Base-by-base conservation (phyloP, 2,329 filamentous ascomycete species). In the Monosporascus sp. region DNA sequence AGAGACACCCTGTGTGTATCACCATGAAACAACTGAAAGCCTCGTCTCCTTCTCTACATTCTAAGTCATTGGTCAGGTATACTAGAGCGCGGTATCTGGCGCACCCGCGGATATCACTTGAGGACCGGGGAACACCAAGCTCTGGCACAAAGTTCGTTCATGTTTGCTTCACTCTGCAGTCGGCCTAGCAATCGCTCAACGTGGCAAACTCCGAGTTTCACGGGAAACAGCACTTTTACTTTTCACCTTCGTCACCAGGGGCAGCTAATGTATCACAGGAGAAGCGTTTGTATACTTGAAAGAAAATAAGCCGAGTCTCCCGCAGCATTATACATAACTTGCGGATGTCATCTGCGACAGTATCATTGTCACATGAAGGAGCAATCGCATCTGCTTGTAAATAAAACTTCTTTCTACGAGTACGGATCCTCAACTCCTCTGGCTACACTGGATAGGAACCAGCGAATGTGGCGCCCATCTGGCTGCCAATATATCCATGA, bases 131-230 rank as follows among this genome's bases (percentile, higher is more conserved):
- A 20, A 34, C 31, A 34, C 31, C 27, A 34, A 14, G 31, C 11
- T 34, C 31, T 34, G 31, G 1, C 31, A 34, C 16, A 31, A 37
- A 49, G n/a, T 7, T 27, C 38, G 48, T 48, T 17, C 7, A 50
- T 57, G 56, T 58, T 58, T 59, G 57, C 52, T 52, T 54, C 20
- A 17, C 38, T 52, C 54, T 59, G 58, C 54, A 59, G 49, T 55
- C 54, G 34, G 53, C 54, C 56, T 54, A 52, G 56, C 22, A 20
- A 31, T 31, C 16, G 17, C 49, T 40, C 17, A 50, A 43, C 50
- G 43, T 52, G 49, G 56, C 26, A 34, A 54, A 40, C 19, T 14
- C 38, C 16, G 26, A 37, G 51, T 50, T 38, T 48, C 34, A 53
- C 52, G 26, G 44, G 24, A 19, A 20, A 31, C 27, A 46, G 20